phyloP scores from a whole-genome alignment of 2,329 filamentous ascomycete species.

The Cercospora citrullina region DNA sequence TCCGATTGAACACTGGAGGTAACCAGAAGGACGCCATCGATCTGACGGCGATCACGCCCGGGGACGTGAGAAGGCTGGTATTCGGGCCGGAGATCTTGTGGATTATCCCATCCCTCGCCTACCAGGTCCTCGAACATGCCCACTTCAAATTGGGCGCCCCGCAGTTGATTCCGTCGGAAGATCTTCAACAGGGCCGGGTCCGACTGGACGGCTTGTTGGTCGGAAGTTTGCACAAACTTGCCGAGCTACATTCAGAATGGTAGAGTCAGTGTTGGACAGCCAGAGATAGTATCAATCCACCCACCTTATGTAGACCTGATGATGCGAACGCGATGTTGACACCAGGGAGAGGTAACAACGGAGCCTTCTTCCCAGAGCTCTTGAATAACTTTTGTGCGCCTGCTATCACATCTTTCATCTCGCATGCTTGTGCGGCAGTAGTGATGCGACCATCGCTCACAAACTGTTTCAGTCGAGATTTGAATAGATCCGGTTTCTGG shows the following conservation, averaged over 20 bases:
- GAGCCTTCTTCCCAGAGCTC: background rate
- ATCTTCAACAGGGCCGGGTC: conserved; percentile 7
- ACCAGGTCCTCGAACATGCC: conserved; percentile 10
- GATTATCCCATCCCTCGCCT: conserved; percentile 11
- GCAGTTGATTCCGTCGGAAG: conserved; percentile 9
- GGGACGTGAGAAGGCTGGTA: conserved; percentile 8
- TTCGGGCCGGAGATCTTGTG: conserved; percentile 10
- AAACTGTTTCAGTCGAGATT: conserved; percentile 12
- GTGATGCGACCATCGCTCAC: conserved; percentile 7
- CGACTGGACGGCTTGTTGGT: conserved; percentile 11
- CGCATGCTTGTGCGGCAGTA: conserved; percentile 12
- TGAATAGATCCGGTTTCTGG: conserved; percentile 10
- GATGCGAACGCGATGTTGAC: background rate
- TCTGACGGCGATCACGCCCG: background rate
- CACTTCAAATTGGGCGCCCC: conserved; percentile 9
- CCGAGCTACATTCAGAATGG: conserved; percentile 9
- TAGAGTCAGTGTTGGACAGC: conserved; percentile 8
- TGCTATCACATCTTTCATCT: conserved; percentile 8
- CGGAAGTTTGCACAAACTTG: conserved; percentile 12
- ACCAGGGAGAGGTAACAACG: background rate
- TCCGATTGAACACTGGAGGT: background rate
- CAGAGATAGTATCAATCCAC: background rate
- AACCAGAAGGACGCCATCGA: background rate
- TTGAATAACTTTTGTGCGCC: conserved; percentile 11
- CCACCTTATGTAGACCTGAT: background rate